Base-by-base conservation (phyloP, 768 basidiomycete genomes). In the Daedaleopsis sinensis region DNA sequence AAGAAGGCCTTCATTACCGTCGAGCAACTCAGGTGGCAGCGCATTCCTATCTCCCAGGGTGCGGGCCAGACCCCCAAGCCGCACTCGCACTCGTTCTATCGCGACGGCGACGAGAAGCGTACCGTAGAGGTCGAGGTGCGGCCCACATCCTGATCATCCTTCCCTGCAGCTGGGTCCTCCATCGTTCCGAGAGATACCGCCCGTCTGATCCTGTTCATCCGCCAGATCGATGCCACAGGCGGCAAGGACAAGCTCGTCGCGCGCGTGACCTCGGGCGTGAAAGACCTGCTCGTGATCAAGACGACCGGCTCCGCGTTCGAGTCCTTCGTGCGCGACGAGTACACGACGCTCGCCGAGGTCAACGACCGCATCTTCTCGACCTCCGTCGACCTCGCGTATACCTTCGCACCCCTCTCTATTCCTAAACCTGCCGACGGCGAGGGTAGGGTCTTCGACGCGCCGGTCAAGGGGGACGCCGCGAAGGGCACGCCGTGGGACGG, bases 341-440 rank as follows among this genome's bases (percentile, higher is more conserved):
- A 87, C 75, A 95, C 95, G n/a, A 95, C 93, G 1, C 84, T 96
- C 21, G 78, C 73, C 16, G 87, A 91, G 64, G 95, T 96, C 46
- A 74, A 87, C 66, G 96, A 98, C 65, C 84, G 96, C 9, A 89
- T 98, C 68, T 89, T 98, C 76, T 92, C 90, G 18, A 98, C 96
- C 2, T 84, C 91, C 6, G 79, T 98, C 58, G 91, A 96, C 64
- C 78, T 94, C 23, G 72, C 76, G 1, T 96, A 94, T 73, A 82
- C 76, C 1, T 91, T 93, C 71, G 64, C 70, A 21, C 76, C 81
- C 0, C 68, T 90, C 38, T 52, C 68, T 3, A 74, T 91, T 39
- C 72, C 58, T 3, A 48, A 80, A 2, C 85, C 86, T 0, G 73
- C 66, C 3, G 88, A 90, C 62, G 80, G 75, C 42, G 77, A 78